Percentiles rank a stretch among this genome's conserved stretches.
Evolutionary conservation across 2,329 filamentous ascomycete genomes (phyloP).

Genomic region (Ophiocordyceps camponoti-leonardi): DNA sequence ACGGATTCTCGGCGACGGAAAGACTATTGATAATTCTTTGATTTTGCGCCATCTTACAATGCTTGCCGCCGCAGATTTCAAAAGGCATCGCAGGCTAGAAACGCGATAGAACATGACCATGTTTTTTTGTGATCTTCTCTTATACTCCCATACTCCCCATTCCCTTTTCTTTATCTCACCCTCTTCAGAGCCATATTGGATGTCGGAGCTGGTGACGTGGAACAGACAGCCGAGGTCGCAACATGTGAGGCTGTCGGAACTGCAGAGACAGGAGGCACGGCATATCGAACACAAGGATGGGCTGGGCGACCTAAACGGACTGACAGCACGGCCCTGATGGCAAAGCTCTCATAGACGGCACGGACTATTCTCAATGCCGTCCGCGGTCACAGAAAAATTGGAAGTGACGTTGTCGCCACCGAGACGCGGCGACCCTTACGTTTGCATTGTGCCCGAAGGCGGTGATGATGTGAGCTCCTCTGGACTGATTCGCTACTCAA

Average conservation of each 20-base stretch:
- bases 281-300: neutral
- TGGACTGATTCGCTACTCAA: neutral
- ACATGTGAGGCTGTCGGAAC: neutral
- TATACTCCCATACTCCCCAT: too few species aligned
- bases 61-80: slow-evolving; percentile 8
- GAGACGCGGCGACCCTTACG: too few species aligned
- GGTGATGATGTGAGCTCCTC: neutral
- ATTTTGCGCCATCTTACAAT: slow-evolving; percentile 4
- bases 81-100: slow-evolving; percentile 14
- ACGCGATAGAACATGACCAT: slow-evolving; percentile 10
- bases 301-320: neutral
- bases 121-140: too few species aligned
- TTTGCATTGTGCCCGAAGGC: neutral
- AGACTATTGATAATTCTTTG: neutral
- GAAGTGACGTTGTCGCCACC: neutral
- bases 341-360: slow-evolving; percentile 3
- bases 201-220: too few species aligned
- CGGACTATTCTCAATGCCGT: neutral
- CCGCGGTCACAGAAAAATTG: neutral
- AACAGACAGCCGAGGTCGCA: neutral
- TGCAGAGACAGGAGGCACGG: neutral
- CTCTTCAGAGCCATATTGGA: neutral
- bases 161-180: slow-evolving; percentile 1
- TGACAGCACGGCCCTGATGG: slow-evolving; percentile 1
- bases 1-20: neutral